Base-by-base conservation (phyloP, 306 rosid species). In the Gynostemma pentaphyllum region DNA sequence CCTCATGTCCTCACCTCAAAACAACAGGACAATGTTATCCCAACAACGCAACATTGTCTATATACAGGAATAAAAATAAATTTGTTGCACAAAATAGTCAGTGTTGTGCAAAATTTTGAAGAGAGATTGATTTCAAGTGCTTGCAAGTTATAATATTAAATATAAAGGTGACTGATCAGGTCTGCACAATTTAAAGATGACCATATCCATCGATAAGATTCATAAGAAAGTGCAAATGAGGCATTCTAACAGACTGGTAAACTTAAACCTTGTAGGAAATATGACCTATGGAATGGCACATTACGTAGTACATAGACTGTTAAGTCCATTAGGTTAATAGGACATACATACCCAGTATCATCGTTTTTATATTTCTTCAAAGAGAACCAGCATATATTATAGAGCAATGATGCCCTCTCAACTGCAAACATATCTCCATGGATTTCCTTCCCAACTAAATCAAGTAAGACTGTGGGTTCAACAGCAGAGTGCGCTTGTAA, bases 321-420 rank as follows among this genome's bases (percentile, higher is more conserved):
- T 18, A 62, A 22, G 47, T 2, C 24, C 8, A 9, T 57, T 16
- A 59, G 62, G 53, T 19, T 15, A 22, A 60, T n/a, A n/a, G n/a
- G n/a, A 29, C 68, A 67, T 36, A 80, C 53, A 55, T 89, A 88
- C 98, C 95, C 79, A 3, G 59, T 67, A 36, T 45, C 66, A 47
- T 80, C 69, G 39, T 73, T 73, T 53, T 48, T 73, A 55, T 71
- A 78, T 51, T 45, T 41, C 79, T 79, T 77, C 74, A 91, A 77
- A 61, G 82, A 83, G 76, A 82, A 56, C 85, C 85, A 84, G 72
- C 95, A 74, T 72, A 85, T 68, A 62, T 72, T 76, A 68, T 80
- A 72, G 55, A 91, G 68, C 74, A 83, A 48, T 52, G 78, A 88
- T 32, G 96, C 95, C 19, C 89, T 96, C 75, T 91, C 96, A 47